phyloP scores from a whole-genome alignment of 2,329 filamentous ascomycete species.

The Phialocephala subalpina region DNA sequence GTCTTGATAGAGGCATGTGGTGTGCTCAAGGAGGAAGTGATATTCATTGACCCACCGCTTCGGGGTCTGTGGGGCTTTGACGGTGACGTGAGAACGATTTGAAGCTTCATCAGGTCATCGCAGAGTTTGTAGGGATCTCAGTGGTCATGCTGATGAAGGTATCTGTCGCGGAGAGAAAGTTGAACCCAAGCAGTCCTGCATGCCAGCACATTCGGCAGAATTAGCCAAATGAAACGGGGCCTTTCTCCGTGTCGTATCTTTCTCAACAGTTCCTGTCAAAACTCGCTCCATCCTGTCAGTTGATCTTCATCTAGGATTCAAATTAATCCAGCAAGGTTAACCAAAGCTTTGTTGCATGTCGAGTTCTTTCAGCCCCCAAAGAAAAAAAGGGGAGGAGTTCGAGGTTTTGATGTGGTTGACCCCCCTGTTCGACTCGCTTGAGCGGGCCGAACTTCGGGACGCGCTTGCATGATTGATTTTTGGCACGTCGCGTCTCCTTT shows the following conservation, averaged over 20 bases:
- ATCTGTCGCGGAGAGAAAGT: background rate
- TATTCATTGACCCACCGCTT: constrained; percentile 3
- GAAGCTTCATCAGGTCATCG: background rate
- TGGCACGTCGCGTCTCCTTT: constrained; percentile 8
- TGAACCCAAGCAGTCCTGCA: background rate
- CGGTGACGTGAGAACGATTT: background rate
- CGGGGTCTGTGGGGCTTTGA: background rate
- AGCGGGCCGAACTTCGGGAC: background rate
- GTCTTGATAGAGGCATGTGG: background rate
- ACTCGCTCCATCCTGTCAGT: background rate
- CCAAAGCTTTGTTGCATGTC: constrained; percentile 32
- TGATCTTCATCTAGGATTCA: constrained; percentile 22
- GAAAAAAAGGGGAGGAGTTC: background rate
- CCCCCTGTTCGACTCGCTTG: background rate
- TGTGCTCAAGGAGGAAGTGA: background rate
- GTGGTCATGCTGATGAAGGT: background rate
- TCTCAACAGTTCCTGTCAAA: constrained; percentile 7
- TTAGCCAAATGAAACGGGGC: constrained; percentile 11
- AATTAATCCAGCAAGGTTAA: constrained; percentile 17
- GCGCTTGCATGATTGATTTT: constrained; percentile 7
- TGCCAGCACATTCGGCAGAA: background rate
- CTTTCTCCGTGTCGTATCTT: constrained; percentile 1
- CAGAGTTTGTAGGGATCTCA: background rate
- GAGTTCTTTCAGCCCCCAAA: constrained; percentile 32
- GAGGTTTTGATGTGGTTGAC: background rate